Base-by-base conservation (phyloP, 139 green algal genomes). In the Protoeuglena noctilucae region DNA sequence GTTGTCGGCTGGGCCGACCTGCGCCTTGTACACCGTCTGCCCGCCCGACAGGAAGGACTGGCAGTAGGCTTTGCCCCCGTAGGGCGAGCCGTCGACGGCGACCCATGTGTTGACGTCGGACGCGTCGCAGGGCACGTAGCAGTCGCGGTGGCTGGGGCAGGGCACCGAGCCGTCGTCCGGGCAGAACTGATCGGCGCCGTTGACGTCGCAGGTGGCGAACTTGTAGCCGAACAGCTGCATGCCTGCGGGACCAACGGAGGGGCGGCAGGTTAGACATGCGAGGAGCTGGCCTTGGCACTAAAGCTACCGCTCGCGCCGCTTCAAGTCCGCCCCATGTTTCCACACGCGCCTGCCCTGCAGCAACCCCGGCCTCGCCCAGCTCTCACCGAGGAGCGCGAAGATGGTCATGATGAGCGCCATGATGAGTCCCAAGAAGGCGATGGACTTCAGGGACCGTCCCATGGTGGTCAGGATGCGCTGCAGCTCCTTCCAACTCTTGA, bases 151-250 rank as follows among this genome's bases (percentile, higher is more conserved):
- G 22, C n/a, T 28, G n/a, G 69, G 66, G 57, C 72, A 84, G 19
- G 66, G 29, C 1, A 28, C 30, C 34, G n/a, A 16, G 31, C 17
- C 24, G 26, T 49, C 21, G 9, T 21, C 50, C 2, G 75, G 71
- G 63, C 75, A 83, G 46, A 66, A 19, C 43, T 51, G 30, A n/a
- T 51, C 14, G 5, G 67, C 57, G 16, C 51, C 68, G 4, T 53
- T 30, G 21, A 71, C 54, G 27, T 49, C 22, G 49, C 49, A 55
- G 49, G 5, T 34, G 21, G 28, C 31, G 52, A 30, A 69, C 40
- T 73, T 51, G 62, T 80, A 77, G 27, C 74, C 71, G 58, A 83
- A 83, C 19, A 84, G 53, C 66, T 87, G 73, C 76, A 83, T 88
- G 1, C 80, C n/a, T n/a, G n/a, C n/a, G n/a, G n/a, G n/a, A n/a